These are phyloP conservation scores for Magnolia changhungtana DNA, from an alignment of 164 flowering plant species.

Conservation along the genomic window DNA sequence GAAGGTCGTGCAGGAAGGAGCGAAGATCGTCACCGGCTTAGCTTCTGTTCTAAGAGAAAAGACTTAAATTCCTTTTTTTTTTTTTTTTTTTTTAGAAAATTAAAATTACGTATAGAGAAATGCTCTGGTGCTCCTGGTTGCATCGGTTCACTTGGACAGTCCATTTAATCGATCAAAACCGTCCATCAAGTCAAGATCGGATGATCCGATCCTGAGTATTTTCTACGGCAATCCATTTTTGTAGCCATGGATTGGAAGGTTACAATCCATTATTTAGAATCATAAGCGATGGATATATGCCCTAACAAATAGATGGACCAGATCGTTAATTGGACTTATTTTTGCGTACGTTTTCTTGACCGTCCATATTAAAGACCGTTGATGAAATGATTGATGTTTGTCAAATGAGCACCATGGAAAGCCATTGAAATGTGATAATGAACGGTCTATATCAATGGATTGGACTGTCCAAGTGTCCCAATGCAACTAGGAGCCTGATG, in stretches of 20 bases:
- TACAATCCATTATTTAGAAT: neutral
- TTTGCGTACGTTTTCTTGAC: no score
- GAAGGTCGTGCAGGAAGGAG: slow-evolving; percentile 30
- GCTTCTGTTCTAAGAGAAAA: slow-evolving; percentile 57
- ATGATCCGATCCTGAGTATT: neutral
- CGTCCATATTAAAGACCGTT: no score
- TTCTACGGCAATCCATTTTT: neutral
- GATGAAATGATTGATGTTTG: no score
- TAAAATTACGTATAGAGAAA: neutral
- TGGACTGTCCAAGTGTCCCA: no score
- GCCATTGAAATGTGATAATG: no score
- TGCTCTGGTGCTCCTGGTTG: no score
- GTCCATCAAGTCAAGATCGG: neutral
- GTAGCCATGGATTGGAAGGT: neutral
- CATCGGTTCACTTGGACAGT: no score
- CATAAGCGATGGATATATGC: neutral
- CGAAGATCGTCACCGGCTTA: slow-evolving; percentile 55
- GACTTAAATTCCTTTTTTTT: slow-evolving; percentile 17
- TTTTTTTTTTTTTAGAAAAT: neutral
- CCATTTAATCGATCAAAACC: neutral
- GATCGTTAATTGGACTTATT: no score
- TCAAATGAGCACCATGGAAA: no score
- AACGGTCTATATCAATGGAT: no score
- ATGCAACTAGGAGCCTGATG: no score
- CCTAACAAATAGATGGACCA: no score